Percentiles rank a stretch among this genome's conserved stretches.
phyloP scores from a whole-genome alignment of 768 basidiomycete species.

The Suillus placidus region DNA sequence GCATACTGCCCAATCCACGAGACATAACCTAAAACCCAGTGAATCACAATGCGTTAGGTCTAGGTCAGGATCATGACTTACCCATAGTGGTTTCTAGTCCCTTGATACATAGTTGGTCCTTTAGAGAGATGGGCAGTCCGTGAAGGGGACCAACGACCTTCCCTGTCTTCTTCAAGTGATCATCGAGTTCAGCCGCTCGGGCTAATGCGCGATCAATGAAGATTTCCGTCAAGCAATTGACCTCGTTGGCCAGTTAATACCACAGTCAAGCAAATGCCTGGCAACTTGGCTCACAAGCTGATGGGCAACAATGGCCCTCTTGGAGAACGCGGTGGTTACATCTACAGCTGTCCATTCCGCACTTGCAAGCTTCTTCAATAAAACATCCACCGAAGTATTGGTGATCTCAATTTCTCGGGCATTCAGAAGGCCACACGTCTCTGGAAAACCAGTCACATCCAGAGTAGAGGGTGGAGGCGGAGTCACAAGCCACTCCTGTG shows the following conservation, averaged over 20 bases:
- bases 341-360: constrained; percentile 64
- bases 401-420: constrained; percentile 64
- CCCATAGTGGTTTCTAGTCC: constrained; percentile 74
- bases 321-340: constrained; percentile 74
- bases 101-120: constrained; percentile 72
- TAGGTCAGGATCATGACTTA: constrained; percentile 20
- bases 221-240: constrained; percentile 84
- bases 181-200: constrained; percentile 69
- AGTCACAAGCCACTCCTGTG: constrained; percentile 62
- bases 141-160: constrained; percentile 71
- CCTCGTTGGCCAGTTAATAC: constrained; percentile 39
- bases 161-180: constrained; percentile 60
- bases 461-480: constrained; percentile 49
- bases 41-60: neutral
- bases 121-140: constrained; percentile 73
- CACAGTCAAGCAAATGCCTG: neutral
- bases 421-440: constrained; percentile 58
- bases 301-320: constrained; percentile 79
- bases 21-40: constrained; percentile 56
- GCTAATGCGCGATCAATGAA: constrained; percentile 71
- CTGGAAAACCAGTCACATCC: constrained; percentile 59
- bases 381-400: constrained; percentile 41
- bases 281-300: constrained; percentile 55
- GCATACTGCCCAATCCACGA: constrained; percentile 69
- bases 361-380: constrained; percentile 56